Conservation (phyloP, 805 yeast genomes). For the Monosporozyma servazzii region DNA sequence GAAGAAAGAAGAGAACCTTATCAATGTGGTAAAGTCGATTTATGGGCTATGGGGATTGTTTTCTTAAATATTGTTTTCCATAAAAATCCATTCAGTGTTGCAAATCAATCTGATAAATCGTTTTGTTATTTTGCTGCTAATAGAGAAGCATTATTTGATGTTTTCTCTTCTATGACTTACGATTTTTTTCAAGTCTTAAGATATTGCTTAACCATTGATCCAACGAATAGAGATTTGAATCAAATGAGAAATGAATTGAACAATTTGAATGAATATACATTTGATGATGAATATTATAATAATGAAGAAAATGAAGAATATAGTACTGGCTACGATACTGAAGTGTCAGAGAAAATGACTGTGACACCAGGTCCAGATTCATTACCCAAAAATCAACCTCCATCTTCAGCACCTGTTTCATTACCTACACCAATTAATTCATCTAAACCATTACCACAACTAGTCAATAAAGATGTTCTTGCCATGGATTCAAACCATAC, state of each 20-base stretch:
- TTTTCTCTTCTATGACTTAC: slow-evolving; percentile 78
- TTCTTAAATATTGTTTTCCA: slow-evolving; percentile 79
- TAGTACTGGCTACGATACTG: slow-evolving; percentile 29
- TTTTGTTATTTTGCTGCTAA: slow-evolving; percentile 79
- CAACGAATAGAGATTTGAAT: slow-evolving; percentile 64
- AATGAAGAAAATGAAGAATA: slow-evolving; percentile 26
- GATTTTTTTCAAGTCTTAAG: slow-evolving; percentile 82
- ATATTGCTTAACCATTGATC: slow-evolving; percentile 73
- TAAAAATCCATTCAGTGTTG: slow-evolving; percentile 77
- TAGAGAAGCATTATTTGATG: slow-evolving; percentile 84
- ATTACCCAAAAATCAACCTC: slow-evolving; percentile 17
- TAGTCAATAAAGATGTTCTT: slow-evolving; percentile 6
- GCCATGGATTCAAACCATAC: neutral
- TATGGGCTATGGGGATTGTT: slow-evolving; percentile 86
- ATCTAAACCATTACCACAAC: slow-evolving; percentile 13
- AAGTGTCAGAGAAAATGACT: slow-evolving; percentile 7
- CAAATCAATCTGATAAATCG: slow-evolving; percentile 69
- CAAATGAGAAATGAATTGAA: slow-evolving; percentile 52
- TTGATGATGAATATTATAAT: slow-evolving; percentile 62
- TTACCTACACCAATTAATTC: slow-evolving; percentile 25
- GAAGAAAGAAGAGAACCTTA: slow-evolving; percentile 44
- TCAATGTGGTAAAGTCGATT: slow-evolving; percentile 72
- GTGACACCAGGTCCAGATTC: slow-evolving; percentile 2
- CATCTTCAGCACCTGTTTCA: slow-evolving; percentile 27
- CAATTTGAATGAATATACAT: slow-evolving; percentile 59